Evolutionary conservation across 2,329 filamentous ascomycete genomes (phyloP), one percentile per base, ranked within the genome.

Genomic region (Pseudopyrenochaeta lycopersici): DNA sequence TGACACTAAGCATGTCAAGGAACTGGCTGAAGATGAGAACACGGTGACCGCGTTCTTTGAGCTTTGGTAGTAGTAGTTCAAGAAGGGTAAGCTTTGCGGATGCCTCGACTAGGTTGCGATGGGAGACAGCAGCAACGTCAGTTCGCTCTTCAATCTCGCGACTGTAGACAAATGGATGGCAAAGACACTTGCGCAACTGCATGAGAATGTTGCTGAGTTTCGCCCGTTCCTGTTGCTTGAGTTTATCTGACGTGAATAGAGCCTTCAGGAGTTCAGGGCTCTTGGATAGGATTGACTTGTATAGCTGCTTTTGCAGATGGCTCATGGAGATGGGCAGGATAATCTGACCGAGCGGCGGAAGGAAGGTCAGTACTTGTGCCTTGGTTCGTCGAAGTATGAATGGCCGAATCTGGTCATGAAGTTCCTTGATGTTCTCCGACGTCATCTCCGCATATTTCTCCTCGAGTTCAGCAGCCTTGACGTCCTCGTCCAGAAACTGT

Each of bases 1-100:
- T 80, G 35, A 99, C 90, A 66, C 93, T 77, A 2, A 99, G 82
- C 78, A 96, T 93, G 49, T 88, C 85, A 2, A 99, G 81, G 60
- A 98, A 99, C 71, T 99, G 95, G 71, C 92, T 97, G 77, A 99
- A 99, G 30, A 99, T 90, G 17, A 99, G 81, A 0, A 98, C 93
- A 3, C 95, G 86, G 72, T 99, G 93, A 0, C 94, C 94, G 20
- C 90, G 86, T 67, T 92, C 89, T 63, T 89, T 86, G 0, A 99
- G 83, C 74, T 93, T 96, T 0, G 94, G 93, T 2, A 99, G 82
- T 82, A 99, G 90, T 9, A 92, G 77, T 61, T 94, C 88, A 1
- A 99, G 80, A 4, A 99, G 80, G 54, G 94, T 84, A 4, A 99
- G 84, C 75, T 99, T 99, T 1, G 91, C 87, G 4, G 92, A 96